phyloP scores from a whole-genome alignment of 371 early-diverging fungal genomes.

The Funneliformis caledonium region DNA sequence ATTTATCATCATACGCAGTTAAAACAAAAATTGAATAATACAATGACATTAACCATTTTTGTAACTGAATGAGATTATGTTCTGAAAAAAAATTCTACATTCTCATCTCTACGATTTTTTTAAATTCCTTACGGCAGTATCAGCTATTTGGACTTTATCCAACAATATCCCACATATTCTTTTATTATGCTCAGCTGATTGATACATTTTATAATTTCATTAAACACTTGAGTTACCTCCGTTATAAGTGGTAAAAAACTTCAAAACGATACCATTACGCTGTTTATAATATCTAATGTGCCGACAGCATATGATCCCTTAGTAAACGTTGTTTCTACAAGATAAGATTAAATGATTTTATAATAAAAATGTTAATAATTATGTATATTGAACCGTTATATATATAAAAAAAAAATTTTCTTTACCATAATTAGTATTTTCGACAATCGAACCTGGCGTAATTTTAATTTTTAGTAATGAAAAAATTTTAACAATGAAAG shows the following conservation, averaged over 20 bases:
- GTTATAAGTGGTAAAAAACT: not conserved
- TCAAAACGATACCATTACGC: not conserved
- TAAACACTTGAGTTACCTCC: not conserved
- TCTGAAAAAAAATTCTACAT: not conserved
- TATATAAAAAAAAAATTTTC: too few relatives aligned
- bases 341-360: too few relatives aligned
- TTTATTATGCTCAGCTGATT: not conserved
- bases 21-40: constrained; percentile 8
- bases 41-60: not conserved
- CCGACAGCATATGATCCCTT: too few relatives aligned
- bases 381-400: too few relatives aligned
- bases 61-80: not conserved
- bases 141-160: not conserved
- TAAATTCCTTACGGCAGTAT: constrained; percentile 12
- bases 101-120: not conserved
- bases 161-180: not conserved
- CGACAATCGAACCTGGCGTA: too few relatives aligned
- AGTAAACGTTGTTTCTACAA: too few relatives aligned
- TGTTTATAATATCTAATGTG: not conserved
- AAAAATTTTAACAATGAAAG: too few relatives aligned
- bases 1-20: not conserved
- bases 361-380: too few relatives aligned
- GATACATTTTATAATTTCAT: not conserved
- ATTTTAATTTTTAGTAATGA: too few relatives aligned
- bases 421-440: too few relatives aligned